Evolutionary conservation across 2,329 filamentous ascomycete species (phyloP).

Genomic region (Pyrenophora seminiperda): DNA sequence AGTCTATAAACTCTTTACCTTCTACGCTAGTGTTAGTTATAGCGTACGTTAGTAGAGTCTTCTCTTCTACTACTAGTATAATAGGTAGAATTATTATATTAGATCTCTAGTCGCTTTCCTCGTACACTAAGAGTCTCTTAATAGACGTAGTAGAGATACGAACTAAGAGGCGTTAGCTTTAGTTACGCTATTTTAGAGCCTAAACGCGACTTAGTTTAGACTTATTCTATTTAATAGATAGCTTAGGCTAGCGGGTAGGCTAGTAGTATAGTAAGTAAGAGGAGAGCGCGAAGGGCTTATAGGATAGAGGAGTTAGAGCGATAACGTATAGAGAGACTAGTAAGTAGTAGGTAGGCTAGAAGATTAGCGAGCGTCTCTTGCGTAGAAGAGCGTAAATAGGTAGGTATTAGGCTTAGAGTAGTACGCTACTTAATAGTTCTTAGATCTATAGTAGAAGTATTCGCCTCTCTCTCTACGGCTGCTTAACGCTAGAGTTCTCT

Average conservation of each 20-base stretch:
- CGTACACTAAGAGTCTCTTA: background rate
- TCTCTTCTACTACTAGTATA: background rate
- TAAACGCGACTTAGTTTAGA: constrained; percentile 1
- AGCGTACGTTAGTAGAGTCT: background rate
- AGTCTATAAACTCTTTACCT: background rate
- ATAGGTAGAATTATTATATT: no score
- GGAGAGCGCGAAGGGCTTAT: background rate
- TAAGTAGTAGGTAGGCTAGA: background rate
- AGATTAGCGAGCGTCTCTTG: background rate
- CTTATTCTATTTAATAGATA: constrained; percentile 1
- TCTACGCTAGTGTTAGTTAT: background rate
- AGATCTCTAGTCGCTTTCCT: background rate
- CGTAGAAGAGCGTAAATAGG: background rate
- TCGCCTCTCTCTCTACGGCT: background rate
- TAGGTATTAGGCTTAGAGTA: background rate
- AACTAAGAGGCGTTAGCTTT: background rate
- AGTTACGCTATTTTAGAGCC: background rate
- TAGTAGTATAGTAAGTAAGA: background rate
- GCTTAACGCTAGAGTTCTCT: background rate
- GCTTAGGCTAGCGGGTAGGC: background rate
- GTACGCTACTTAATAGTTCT: no score
- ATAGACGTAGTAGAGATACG: background rate
- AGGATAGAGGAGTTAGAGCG: background rate
- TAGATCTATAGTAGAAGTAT: background rate
- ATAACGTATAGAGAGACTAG: background rate